Percentiles rank a stretch among this genome's conserved stretches.
phyloP scores from a whole-genome alignment of 768 basidiomycete species.

The Albatrellus ellisii region DNA sequence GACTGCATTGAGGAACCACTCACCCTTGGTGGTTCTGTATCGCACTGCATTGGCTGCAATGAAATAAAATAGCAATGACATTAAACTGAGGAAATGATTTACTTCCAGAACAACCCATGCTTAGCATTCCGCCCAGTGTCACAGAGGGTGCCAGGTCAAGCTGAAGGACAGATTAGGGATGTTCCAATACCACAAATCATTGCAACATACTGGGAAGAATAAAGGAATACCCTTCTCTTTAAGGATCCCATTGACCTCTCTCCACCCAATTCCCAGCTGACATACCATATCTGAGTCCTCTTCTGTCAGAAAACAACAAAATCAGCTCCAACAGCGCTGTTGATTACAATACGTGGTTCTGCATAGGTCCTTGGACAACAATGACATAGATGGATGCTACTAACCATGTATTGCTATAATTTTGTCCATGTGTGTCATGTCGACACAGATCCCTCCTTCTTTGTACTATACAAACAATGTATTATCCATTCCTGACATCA shows the following conservation, averaged over 20 bases:
- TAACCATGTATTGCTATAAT: constrained; percentile 64
- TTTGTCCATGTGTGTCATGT: constrained; percentile 67
- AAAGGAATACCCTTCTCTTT: constrained; percentile 61
- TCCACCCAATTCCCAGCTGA: constrained; percentile 62
- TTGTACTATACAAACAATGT: too few species aligned
- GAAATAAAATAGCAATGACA: neutral
- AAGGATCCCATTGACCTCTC: constrained; percentile 57
- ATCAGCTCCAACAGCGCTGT: too few species aligned
- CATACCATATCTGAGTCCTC: constrained; percentile 62
- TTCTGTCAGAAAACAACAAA: constrained; percentile 31
- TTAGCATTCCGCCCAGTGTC: constrained; percentile 78
- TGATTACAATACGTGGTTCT: too few species aligned
- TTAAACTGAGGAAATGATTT: constrained; percentile 15
- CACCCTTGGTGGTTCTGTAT: constrained; percentile 80
- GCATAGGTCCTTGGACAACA: neutral
- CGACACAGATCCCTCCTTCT: constrained; percentile 63
- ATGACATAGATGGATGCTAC: constrained; percentile 5
- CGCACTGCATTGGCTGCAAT: constrained; percentile 69
- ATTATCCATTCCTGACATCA: too few species aligned
- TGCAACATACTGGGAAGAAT: constrained; percentile 67
- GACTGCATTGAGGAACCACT: constrained; percentile 85
- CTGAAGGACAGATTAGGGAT: neutral
- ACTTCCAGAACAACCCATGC: constrained; percentile 82
- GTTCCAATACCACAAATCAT: neutral
- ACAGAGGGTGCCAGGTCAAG: constrained; percentile 71